Conservation (phyloP, 1,139 yeast species). For the Wickerhamomyces sp. region DNA sequence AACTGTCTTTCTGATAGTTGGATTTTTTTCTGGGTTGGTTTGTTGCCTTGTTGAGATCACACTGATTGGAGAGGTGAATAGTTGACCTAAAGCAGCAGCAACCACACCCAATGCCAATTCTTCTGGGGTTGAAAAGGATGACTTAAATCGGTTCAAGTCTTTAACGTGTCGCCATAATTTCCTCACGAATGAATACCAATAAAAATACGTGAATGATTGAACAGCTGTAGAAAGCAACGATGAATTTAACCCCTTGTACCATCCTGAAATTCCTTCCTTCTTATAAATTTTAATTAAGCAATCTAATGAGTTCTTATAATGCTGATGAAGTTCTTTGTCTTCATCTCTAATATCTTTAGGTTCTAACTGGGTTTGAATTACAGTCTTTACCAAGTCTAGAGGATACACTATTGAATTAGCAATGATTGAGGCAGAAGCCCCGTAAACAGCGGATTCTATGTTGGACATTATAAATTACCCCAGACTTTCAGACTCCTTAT, state of each 20-base stretch:
- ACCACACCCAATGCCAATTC: slow-evolving; percentile 78
- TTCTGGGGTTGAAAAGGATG: slow-evolving; percentile 51
- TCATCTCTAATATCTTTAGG: slow-evolving; percentile 5
- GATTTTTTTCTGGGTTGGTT: slow-evolving; percentile 36
- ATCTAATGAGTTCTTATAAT: slow-evolving; percentile 56
- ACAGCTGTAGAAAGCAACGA: slow-evolving; percentile 71
- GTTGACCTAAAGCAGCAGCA: slow-evolving; percentile 82
- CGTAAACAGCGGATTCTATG: slow-evolving; percentile 74
- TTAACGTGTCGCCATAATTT: slow-evolving; percentile 44
- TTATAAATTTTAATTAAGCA: slow-evolving; percentile 55
- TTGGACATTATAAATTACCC: slow-evolving; percentile 32
- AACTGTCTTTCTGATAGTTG: slow-evolving; percentile 42
- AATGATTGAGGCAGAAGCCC: slow-evolving; percentile 77
- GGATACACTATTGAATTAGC: slow-evolving; percentile 83
- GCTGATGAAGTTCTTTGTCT: slow-evolving; percentile 16
- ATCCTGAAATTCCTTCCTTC: slow-evolving; percentile 64
- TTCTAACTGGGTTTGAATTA: slow-evolving; percentile 57
- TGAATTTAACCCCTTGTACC: slow-evolving; percentile 72
- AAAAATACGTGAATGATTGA: slow-evolving; percentile 80
- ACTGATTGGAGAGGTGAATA: slow-evolving; percentile 78
- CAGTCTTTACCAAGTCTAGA: slow-evolving; percentile 65
- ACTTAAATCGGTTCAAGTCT: slow-evolving; percentile 16
- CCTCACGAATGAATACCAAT: slow-evolving; percentile 78
- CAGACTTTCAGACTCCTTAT: too few relatives aligned
- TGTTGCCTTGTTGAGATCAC: slow-evolving; percentile 85